These are phyloP conservation scores for Fomes fomentarius DNA, from an alignment of 1,284 basidiomycete species.

Conservation along the genomic window DNA sequence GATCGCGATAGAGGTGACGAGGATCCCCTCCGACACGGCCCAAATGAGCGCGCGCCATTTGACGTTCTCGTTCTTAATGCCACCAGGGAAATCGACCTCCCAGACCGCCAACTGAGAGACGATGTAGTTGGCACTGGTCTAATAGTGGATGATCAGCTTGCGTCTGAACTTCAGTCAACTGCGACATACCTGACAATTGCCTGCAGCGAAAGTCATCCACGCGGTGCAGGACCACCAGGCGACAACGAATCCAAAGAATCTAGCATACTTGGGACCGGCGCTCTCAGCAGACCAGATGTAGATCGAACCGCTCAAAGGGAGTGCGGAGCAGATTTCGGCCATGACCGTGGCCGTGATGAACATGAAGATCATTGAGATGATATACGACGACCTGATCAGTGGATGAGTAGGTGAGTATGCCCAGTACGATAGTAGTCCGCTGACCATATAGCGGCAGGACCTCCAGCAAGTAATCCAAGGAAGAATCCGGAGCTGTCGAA, in stretches of 20 bases:
- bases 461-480: slow-evolving; percentile 80
- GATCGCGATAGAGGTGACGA: slow-evolving; percentile 71
- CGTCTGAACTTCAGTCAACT: too few species aligned
- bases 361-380: slow-evolving; percentile 83
- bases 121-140: slow-evolving; percentile 86
- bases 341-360: slow-evolving; percentile 82
- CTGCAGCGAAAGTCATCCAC: slow-evolving; percentile 88
- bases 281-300: slow-evolving; percentile 92
- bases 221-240: slow-evolving; percentile 90
- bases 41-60: slow-evolving; percentile 86
- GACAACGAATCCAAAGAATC: slow-evolving; percentile 85
- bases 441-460: slow-evolving; percentile 82
- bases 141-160: slow-evolving; percentile 5
- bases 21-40: slow-evolving; percentile 73
- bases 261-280: slow-evolving; percentile 80
- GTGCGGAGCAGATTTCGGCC: slow-evolving; percentile 85
- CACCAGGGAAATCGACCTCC: slow-evolving; percentile 80
- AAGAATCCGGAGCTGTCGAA: slow-evolving; percentile 69
- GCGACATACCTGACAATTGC: slow-evolving; percentile 72
- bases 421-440: background rate
- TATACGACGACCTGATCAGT: slow-evolving; percentile 69
- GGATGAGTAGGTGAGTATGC: background rate
- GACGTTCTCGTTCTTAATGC: slow-evolving; percentile 66
- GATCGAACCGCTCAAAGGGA: slow-evolving; percentile 86
- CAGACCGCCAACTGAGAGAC: slow-evolving; percentile 81